Evolutionary conservation across 306 rosid genomes (phyloP), one percentile per base, ranked within the genome.

Genomic region (Prunus armeniaca): DNA sequence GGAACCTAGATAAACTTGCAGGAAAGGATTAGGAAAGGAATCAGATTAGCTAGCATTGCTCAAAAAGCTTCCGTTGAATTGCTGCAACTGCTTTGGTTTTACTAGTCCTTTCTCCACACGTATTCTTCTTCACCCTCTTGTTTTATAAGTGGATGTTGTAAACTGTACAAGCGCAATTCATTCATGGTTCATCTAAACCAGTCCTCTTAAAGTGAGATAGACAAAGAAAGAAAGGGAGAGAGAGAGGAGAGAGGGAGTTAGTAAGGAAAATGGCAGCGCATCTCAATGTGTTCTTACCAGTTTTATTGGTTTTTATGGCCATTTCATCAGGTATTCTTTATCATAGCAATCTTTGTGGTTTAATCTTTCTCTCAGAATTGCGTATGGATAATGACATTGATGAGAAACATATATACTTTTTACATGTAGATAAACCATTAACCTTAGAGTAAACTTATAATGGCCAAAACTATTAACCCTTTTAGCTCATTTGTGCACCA

Each of bases 1-100:
- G 79, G 92, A 91, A 86, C 83, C 83, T 55, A 38, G 57, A 67
- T 76, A 85, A 86, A 86, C 93, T 90, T 94, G 91, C 70, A 68
- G 41, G 41, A 6, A 64, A 72, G 86, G 86, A 72, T 45, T 51
- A 86, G 90, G 96, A 63, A 90, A 90, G 72, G 98, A 85, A 95
- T 87, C 73, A 34, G 60, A 73, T 27, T 52, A 19, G 45, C 38
- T 46, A 30, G 61, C 8, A 66, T 76, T 72, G 45, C 49, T 34
- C 17, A 66, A 62, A 57, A 79, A 72, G 71, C 78, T 83, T 80
- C n/a, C 82, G 69, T 74, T 0, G 38, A 34, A 8, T 57, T 38
- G 43, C 9, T 71, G 27, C 79, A 27, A 82, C 74, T 74, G 80
- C 83, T 82, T 65, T 65, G 74, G 67, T 71, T 85, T 38, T 80